Base-by-base conservation (phyloP, 2,329 filamentous ascomycete genomes). In the Epichloe brachyelytri region DNA sequence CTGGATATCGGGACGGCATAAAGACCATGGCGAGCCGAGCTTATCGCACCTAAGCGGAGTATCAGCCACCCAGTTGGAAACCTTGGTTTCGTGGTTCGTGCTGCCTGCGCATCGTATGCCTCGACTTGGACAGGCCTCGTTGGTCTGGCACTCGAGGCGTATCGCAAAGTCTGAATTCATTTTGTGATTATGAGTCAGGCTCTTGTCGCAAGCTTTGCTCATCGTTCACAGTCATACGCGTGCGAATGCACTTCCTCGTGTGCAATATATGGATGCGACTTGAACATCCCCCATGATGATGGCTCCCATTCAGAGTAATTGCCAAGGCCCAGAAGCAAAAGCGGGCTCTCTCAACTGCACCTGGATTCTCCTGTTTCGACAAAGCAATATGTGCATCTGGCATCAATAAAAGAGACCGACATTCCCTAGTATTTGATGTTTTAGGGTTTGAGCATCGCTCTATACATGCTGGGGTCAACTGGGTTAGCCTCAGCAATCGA, bases 1-100 rank as follows among this genome's bases (percentile, higher is more conserved):
- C 56, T 52, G 46, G 17, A 44, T 46, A 43, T 48, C 19, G 30
- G 39, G 43, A 11, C 44, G 44, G 41, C 30, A 39, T 20, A 17
- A 36, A 20, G 15, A 43, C 37, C 17, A 43, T 36, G 38, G 34
- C 36, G 39, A 38, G n/a, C 36, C 36, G 14, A 38, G 36, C 14
- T 15, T 4, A 11, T n/a, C 7, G 30, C 44, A 46, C 26, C 14
- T n/a, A 8, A 5, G n/a, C 36, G 14, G 12, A n/a, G 14, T 38
- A 43, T 43, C 17, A 22, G 17, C 17, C 40, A 43, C 19, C 20
- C 20, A 43, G 19, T 43, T 43, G 40, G 40, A 30, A 19, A 11
- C 19, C 40, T 43, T 12, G n/a, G 36, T 14, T 38, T 38, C n/a
- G 36, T 15, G 36, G 36, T 38, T 38, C 7, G 14, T 38, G 11